Conservation (phyloP, 1,139 yeast species). For the Nakaseomyces nivariensis region DNA sequence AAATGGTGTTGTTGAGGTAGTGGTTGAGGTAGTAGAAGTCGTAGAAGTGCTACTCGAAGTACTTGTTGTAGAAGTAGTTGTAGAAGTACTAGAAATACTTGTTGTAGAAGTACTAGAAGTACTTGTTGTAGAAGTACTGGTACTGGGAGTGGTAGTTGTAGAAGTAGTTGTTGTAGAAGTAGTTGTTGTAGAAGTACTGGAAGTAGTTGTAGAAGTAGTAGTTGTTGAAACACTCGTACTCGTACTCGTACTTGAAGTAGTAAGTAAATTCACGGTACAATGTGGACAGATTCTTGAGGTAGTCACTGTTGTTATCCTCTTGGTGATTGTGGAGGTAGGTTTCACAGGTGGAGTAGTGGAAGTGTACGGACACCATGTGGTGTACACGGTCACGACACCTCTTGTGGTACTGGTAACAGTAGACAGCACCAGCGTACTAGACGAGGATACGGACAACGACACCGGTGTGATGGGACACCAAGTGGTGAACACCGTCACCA, state of each 20-base stretch:
- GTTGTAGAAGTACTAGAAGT: conserved; percentile 1
- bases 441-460: background rate
- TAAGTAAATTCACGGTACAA: background rate
- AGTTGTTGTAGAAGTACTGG: background rate
- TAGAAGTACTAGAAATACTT: conserved; percentile 1
- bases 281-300: background rate
- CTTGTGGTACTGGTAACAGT: conserved; percentile 3
- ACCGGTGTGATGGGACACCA: conserved; percentile 32
- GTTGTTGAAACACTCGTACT: conserved; percentile 4
- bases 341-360: background rate
- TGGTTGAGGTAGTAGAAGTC: background rate
- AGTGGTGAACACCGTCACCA: conserved; percentile 29
- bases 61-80: background rate
- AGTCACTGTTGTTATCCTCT: background rate
- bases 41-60: background rate
- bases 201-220: background rate
- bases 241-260: background rate
- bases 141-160: background rate
- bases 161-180: background rate
- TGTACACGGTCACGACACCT: conserved; percentile 4
- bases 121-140: background rate
- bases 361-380: conserved; percentile 5
- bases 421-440: background rate
- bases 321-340: background rate
- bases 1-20: background rate